These are phyloP conservation scores for Backusella liffmaniae DNA, from an alignment of 192 early-diverging fungal genomes.

Conservation along the genomic window DNA sequence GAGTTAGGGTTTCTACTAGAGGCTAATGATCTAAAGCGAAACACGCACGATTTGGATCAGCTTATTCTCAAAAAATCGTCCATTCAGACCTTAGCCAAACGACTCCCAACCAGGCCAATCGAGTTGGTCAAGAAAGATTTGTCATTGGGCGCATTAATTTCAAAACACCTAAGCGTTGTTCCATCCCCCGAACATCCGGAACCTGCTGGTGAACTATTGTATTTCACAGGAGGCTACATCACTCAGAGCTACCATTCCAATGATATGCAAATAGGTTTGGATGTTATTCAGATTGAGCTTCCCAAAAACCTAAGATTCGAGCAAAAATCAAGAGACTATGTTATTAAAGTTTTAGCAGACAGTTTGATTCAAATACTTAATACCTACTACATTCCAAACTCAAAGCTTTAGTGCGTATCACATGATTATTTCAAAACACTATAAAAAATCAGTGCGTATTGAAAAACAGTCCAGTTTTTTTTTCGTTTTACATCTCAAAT, in stretches of 20 bases:
- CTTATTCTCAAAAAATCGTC: constrained; percentile 2
- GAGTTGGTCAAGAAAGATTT: not conserved
- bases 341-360: not conserved
- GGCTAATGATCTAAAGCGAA: not conserved
- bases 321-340: not conserved
- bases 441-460: not conserved
- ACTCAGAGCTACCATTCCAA: not conserved
- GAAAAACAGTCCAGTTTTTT: not conserved
- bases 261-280: not conserved
- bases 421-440: not conserved
- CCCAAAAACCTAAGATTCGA: not conserved
- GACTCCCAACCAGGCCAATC: not conserved
- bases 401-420: not conserved
- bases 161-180: not conserved
- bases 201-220: not conserved
- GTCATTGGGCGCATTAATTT: not conserved
- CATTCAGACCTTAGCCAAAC: not conserved
- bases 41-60: not conserved
- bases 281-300: constrained; percentile 8
- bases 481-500: not conserved
- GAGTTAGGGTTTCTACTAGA: constrained; percentile 3
- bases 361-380: not conserved
- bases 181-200: not conserved
- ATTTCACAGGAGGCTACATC: constrained; percentile 10
- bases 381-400: not conserved